A percentile compares a stretch with the other conserved stretches of the same genome.
phyloP scores from a whole-genome alignment of 495 filamentous ascomycete genomes.

The Talaromyces borbonicus region DNA sequence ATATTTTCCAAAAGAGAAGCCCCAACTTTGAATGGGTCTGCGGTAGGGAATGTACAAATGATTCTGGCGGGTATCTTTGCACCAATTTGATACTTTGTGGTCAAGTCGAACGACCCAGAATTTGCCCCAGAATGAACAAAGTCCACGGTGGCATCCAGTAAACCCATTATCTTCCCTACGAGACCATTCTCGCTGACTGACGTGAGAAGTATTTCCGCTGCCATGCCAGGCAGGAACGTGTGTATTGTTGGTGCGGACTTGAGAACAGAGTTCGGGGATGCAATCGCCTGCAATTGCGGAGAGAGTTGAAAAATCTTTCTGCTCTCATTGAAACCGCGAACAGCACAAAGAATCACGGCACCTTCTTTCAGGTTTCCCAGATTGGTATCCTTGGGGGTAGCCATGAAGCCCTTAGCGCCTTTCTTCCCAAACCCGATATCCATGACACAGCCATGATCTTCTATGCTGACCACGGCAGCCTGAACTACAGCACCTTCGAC shows the following conservation, averaged over 20 bases:
- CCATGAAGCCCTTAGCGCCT: conserved; percentile 70
- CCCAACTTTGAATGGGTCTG: conserved; percentile 72
- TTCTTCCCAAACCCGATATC: conserved; percentile 67
- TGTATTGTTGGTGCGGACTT: conserved; percentile 74
- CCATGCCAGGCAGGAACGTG: conserved; percentile 81
- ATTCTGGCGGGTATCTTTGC: conserved; percentile 79
- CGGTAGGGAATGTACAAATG: conserved; percentile 69
- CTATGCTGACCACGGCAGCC: conserved; percentile 78
- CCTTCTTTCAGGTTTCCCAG: conserved; percentile 62
- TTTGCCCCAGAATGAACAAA: conserved; percentile 72
- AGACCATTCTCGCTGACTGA: conserved; percentile 53
- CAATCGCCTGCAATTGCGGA: conserved; percentile 52
- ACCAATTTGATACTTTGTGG: conserved; percentile 66
- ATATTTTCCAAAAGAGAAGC: conserved; percentile 82
- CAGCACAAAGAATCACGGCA: conserved; percentile 71
- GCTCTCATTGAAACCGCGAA: conserved; percentile 63
- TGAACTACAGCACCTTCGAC: conserved; percentile 67
- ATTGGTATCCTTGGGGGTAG: conserved; percentile 64
- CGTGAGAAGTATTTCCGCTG: conserved; percentile 74
- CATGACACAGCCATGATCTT: conserved; percentile 94
- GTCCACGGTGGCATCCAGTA: conserved; percentile 81
- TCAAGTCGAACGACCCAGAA: conserved; percentile 52
- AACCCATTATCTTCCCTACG: conserved; percentile 84
- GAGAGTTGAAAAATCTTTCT: conserved; percentile 83
- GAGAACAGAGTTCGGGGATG: conserved; percentile 62